A percentile compares a stretch with the other conserved stretches of the same genome.
These are phyloP conservation scores for Aspergillus tanneri DNA, from an alignment of 2,329 filamentous ascomycete genomes.

Conservation along the genomic window DNA sequence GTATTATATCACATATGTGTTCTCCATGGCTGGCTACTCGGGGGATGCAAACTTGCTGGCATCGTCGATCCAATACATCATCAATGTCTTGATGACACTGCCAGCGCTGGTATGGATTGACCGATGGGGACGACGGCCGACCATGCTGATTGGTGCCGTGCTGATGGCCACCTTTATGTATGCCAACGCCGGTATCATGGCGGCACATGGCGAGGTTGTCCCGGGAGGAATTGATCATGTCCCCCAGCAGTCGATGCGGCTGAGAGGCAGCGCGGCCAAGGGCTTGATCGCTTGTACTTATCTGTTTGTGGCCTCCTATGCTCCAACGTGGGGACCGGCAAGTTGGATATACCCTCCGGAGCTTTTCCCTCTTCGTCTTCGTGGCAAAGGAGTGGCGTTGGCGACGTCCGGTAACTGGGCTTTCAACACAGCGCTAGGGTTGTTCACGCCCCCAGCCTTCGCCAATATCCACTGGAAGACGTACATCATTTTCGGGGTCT, in stretches of 20 bases:
- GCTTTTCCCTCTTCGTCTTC: slow-evolving; percentile 50
- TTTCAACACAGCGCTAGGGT: slow-evolving; percentile 49
- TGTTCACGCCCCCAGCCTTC: slow-evolving; percentile 54
- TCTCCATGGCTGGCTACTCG: slow-evolving; percentile 67
- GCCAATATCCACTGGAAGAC: slow-evolving; percentile 54
- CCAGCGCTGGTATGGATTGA: slow-evolving; percentile 75
- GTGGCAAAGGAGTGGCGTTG: slow-evolving; percentile 61
- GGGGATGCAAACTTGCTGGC: slow-evolving; percentile 61
- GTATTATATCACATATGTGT: slow-evolving; percentile 70
- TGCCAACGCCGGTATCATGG: slow-evolving; percentile 45
- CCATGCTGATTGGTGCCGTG: slow-evolving; percentile 64
- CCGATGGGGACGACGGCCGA: slow-evolving; percentile 68
- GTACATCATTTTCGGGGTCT: slow-evolving; percentile 70
- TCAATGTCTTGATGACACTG: slow-evolving; percentile 77
- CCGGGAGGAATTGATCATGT: slow-evolving; percentile 40
- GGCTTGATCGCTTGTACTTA: slow-evolving; percentile 69
- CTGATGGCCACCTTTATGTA: slow-evolving; percentile 58
- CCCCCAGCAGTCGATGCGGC: slow-evolving; percentile 39
- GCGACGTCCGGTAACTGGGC: slow-evolving; percentile 61
- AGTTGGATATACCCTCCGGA: slow-evolving; percentile 60
- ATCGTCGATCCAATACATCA: slow-evolving; percentile 71
- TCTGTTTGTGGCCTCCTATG: slow-evolving; percentile 61
- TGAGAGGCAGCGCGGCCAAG: slow-evolving; percentile 51
- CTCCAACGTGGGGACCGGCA: slow-evolving; percentile 61
- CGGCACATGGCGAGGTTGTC: slow-evolving; percentile 37